Percentiles rank a stretch among this genome's conserved stretches.
phyloP scores from a whole-genome alignment of 805 yeast species.

The Ogataea henricii region DNA sequence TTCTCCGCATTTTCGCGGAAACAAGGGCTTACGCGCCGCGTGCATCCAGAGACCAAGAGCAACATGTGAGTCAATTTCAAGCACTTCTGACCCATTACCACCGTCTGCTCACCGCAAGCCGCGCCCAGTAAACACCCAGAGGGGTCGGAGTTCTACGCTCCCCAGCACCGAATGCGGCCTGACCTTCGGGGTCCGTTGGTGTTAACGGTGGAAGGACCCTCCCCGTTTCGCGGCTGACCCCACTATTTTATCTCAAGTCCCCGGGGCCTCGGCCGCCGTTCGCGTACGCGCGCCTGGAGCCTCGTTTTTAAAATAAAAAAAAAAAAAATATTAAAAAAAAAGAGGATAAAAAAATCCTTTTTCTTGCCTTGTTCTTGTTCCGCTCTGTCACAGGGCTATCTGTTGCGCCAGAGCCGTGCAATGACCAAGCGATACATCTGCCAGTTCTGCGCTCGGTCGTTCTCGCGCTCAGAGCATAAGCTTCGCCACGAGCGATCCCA shows the following conservation, averaged over 20 bases:
- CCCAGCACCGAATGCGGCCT: neutral
- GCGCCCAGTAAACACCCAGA: neutral
- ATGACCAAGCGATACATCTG: conserved; percentile 71
- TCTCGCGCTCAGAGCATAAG: conserved; percentile 77
- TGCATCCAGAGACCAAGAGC: too few relatives aligned
- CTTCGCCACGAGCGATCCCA: conserved; percentile 79
- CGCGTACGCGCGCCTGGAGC: conserved; percentile 7
- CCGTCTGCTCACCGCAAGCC: neutral
- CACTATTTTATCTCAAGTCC: conserved; percentile 1
- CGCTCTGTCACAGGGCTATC: neutral
- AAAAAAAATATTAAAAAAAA: neutral
- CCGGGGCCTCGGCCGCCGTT: conserved; percentile 2
- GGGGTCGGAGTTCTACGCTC: conserved; percentile 6
- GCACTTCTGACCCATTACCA: neutral
- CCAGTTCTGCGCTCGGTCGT: conserved; percentile 77
- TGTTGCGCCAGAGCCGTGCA: conserved; percentile 13
- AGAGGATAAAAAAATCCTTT: neutral
- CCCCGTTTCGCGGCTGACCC: conserved; percentile 10
- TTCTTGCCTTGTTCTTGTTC: conserved; percentile 1
- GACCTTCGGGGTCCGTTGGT: conserved; percentile 7
- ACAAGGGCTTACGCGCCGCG: neutral
- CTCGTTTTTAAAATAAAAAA: neutral
- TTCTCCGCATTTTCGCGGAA: conserved; percentile 9
- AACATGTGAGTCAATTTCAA: neutral
- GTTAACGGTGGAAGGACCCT: conserved; percentile 8